Conservation (phyloP, 495 filamentous ascomycete genomes). For the Annulohypoxylon moriforme region DNA sequence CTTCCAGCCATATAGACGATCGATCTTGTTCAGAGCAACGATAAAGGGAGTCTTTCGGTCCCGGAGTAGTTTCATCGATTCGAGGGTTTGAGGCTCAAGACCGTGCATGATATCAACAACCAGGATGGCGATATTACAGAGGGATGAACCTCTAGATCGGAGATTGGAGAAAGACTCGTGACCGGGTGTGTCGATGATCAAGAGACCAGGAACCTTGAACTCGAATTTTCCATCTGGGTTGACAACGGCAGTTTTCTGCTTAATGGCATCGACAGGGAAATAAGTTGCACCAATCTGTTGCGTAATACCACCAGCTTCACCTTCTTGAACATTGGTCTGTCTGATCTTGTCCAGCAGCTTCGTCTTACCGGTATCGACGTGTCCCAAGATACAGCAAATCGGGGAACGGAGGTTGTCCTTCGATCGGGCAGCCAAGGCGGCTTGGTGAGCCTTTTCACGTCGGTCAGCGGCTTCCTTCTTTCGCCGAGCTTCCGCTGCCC, state of each 20-base stretch:
- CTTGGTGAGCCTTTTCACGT: constrained; percentile 87
- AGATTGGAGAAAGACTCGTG: constrained; percentile 99
- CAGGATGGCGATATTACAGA: constrained; percentile 99
- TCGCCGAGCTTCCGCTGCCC: constrained; percentile 73
- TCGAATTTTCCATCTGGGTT: constrained; percentile 92
- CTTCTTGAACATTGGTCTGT: constrained; percentile 98
- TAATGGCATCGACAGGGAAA: constrained; percentile 95
- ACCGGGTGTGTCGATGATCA: constrained; percentile 98
- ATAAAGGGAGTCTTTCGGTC: constrained; percentile 98
- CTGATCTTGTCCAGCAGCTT: constrained; percentile 99
- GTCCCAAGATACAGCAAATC: constrained; percentile 99
- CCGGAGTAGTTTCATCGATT: constrained; percentile 93
- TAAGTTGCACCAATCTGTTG: constrained; percentile 99
- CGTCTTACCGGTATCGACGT: constrained; percentile 99
- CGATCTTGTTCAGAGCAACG: constrained; percentile 99
- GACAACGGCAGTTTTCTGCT: constrained; percentile 90
- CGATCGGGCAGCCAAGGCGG: constrained; percentile 89
- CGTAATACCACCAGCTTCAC: constrained; percentile 99
- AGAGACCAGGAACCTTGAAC: constrained; percentile 96
- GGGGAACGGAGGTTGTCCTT: constrained; percentile 95
- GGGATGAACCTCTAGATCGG: constrained; percentile 92
- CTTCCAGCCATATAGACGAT: constrained; percentile 99
- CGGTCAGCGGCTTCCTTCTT: constrained; percentile 94
- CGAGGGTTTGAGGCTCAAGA: constrained; percentile 95
- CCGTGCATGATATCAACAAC: constrained; percentile 99